Percentiles rank a stretch among this genome's conserved stretches.
Evolutionary conservation across 78 protist species (phyloP).

Genomic region (Capsaspora owczarzaki): DNA sequence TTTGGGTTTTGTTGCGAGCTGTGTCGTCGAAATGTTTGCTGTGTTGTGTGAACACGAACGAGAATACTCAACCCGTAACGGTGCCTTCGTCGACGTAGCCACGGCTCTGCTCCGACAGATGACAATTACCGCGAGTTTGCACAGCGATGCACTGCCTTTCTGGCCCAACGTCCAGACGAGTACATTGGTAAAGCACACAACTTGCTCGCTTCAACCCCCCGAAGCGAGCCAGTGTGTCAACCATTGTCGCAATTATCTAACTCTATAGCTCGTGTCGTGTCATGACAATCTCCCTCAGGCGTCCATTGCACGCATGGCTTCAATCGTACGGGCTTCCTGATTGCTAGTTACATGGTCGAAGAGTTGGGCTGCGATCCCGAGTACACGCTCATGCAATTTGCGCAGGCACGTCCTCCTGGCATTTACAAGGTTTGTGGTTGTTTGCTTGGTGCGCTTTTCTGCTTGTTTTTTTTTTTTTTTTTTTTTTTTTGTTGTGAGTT

Average conservation of each 20-base stretch:
- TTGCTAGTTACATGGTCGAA: background rate
- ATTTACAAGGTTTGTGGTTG: constrained; percentile 15
- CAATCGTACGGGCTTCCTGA: constrained; percentile 37
- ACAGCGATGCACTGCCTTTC: background rate
- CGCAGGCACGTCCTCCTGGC: constrained; percentile 7
- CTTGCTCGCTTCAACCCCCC: background rate
- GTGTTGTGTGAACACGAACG: no score
- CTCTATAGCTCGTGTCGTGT: background rate
- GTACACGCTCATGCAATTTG: background rate
- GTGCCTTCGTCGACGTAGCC: background rate
- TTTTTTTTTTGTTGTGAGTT: no score
- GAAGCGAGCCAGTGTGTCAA: background rate
- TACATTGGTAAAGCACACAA: background rate
- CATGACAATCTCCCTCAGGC: background rate
- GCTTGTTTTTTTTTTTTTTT: no score
- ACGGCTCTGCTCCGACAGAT: constrained; percentile 3
- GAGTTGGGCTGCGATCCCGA: background rate
- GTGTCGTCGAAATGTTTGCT: no score
- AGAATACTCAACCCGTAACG: background rate
- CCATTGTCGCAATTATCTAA: background rate
- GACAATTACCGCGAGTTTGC: background rate
- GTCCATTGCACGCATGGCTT: constrained; percentile 44
- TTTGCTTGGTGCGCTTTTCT: no score
- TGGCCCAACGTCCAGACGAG: background rate
- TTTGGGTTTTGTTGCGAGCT: background rate